phyloP scores from a whole-genome alignment of 441 rosid genomes.

The Codiaeum variegatum region DNA sequence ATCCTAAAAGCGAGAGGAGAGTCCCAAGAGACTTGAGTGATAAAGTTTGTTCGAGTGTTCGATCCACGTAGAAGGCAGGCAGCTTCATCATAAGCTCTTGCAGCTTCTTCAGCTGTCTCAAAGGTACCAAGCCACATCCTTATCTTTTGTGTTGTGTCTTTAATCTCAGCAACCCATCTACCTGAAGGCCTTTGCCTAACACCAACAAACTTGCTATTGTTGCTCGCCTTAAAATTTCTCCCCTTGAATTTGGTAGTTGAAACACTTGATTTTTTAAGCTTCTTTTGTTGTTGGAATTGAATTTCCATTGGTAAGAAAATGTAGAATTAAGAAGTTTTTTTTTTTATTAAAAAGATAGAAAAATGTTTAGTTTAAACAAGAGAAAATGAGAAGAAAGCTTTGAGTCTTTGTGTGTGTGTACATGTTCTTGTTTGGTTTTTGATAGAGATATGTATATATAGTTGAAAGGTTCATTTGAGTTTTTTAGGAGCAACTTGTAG shows the following conservation, averaged over 20 bases:
- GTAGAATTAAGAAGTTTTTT: background rate
- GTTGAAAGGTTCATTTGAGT: conserved; percentile 18
- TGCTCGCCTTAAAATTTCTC: conserved; percentile 20
- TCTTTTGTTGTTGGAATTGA: conserved; percentile 43
- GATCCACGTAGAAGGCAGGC: conserved; percentile 80
- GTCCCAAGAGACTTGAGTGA: conserved; percentile 45
- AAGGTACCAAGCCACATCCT: conserved; percentile 83
- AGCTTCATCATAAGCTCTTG: conserved; percentile 73
- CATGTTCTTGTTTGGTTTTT: conserved; percentile 21
- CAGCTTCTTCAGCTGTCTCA: conserved; percentile 72
- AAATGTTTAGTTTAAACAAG: background rate
- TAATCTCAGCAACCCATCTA: conserved; percentile 84
- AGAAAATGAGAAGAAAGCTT: background rate
- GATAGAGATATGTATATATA: conserved; percentile 17
- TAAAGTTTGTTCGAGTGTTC: conserved; percentile 69
- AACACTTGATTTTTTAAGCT: conserved; percentile 17
- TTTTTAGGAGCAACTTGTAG: conserved; percentile 24
- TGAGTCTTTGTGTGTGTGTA: conserved; percentile 10
- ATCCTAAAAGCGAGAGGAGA: conserved; percentile 68
- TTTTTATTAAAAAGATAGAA: background rate
- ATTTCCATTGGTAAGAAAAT: conserved; percentile 40
- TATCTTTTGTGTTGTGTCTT: conserved; percentile 68
- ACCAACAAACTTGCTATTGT: conserved; percentile 50
- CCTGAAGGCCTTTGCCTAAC: conserved; percentile 81
- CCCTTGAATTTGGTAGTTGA: conserved; percentile 38